Evolutionary conservation across 78 protist genomes (phyloP).

Genomic region (Dictyostelium brefeldianum): DNA sequence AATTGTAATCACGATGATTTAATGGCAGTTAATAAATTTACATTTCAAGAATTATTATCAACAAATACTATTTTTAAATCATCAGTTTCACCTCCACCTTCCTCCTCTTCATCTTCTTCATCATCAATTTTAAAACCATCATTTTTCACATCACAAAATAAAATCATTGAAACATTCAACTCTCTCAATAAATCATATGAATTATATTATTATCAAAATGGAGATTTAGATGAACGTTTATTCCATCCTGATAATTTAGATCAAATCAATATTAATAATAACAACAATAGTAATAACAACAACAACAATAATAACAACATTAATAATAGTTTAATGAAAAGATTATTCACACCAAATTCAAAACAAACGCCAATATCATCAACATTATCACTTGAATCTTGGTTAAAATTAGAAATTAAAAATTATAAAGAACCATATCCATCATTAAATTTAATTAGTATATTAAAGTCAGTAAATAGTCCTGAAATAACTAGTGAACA

Average conservation of each 20-base stretch:
- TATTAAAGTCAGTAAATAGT: not conserved
- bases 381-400: constrained; percentile 24
- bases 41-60: not conserved
- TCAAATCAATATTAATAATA: not conserved
- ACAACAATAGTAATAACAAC: not conserved
- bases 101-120: not conserved
- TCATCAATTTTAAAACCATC: not conserved
- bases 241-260: constrained; percentile 34
- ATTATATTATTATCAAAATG: constrained; percentile 41
- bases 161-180: not conserved
- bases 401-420: constrained; percentile 33
- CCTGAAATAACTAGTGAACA: not conserved
- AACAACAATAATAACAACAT: not conserved
- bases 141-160: not conserved
- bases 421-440: not conserved
- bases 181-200: constrained; percentile 62
- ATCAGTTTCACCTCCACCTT: not conserved
- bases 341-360: not conserved
- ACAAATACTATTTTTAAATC: not conserved
- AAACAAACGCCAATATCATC: constrained; percentile 50
- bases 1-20: not conserved
- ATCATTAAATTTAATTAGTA: not conserved
- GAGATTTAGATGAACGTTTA: constrained; percentile 77
- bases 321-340: not conserved
- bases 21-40: not conserved